Conservation (phyloP, 139 green algal genomes). For the Helicosporidium sp. region DNA sequence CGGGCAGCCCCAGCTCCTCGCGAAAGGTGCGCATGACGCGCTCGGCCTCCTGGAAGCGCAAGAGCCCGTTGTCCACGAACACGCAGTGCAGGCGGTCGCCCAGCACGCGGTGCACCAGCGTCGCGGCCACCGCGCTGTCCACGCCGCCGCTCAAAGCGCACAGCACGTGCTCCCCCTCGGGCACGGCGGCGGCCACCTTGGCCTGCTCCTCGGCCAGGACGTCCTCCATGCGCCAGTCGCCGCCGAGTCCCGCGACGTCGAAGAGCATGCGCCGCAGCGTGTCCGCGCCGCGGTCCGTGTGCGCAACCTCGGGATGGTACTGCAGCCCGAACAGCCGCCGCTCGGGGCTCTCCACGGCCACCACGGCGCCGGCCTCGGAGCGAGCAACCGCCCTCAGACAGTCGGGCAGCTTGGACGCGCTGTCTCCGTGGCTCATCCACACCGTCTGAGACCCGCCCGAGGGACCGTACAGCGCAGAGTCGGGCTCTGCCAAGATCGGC, state of each 20-base stretch:
- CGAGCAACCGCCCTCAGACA: constrained; percentile 59
- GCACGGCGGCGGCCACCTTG: constrained; percentile 41
- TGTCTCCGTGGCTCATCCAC: constrained; percentile 98
- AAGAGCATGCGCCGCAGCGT: constrained; percentile 79
- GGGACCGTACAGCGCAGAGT: constrained; percentile 46
- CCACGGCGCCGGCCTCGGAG: constrained; percentile 56
- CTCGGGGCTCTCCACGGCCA: constrained; percentile 70
- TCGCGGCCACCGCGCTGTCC: constrained; percentile 87
- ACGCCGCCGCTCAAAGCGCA: constrained; percentile 94
- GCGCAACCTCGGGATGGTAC: constrained; percentile 93
- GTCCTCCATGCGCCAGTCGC: constrained; percentile 88
- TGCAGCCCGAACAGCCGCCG: constrained; percentile 78
- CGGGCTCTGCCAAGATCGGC: constrained; percentile 47
- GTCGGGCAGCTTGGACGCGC: constrained; percentile 62
- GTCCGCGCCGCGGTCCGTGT: constrained; percentile 64
- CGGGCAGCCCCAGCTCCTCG: constrained; percentile 86
- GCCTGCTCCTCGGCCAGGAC: constrained; percentile 83
- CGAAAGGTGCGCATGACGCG: constrained; percentile 91
- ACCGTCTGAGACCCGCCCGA: constrained; percentile 44
- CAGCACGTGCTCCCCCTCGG: constrained; percentile 76
- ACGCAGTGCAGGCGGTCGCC: constrained; percentile 94
- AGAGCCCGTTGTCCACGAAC: constrained; percentile 97
- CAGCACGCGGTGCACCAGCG: constrained; percentile 84
- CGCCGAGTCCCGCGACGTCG: constrained; percentile 39
- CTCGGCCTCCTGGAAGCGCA: constrained; percentile 77